phyloP scores from a whole-genome alignment of 2,329 filamentous ascomycete species.

The Dryadomyces quercivorus region DNA sequence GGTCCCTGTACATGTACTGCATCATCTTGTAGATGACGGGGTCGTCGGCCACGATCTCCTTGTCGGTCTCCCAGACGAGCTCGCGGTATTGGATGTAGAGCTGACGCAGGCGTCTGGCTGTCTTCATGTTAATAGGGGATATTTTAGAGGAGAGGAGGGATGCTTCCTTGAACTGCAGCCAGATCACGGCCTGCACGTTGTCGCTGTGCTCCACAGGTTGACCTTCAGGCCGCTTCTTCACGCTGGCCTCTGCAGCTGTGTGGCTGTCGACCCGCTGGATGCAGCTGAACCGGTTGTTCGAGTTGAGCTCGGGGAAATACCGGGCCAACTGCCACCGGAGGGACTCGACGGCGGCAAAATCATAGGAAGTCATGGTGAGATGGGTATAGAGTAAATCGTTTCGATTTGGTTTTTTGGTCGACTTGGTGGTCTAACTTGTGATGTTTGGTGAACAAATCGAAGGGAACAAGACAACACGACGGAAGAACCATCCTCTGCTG shows the following conservation, averaged over 20 bases:
- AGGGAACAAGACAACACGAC: too few species aligned
- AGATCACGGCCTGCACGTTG: background rate
- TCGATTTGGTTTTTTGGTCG: background rate
- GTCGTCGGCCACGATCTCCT: background rate
- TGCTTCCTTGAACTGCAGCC: background rate
- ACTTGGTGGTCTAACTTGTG: too few species aligned
- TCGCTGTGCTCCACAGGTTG: background rate
- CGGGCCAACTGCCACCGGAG: background rate
- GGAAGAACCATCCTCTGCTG: too few species aligned
- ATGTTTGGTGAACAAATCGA: too few species aligned
- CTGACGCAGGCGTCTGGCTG: background rate
- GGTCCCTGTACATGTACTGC: background rate
- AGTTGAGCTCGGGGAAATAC: background rate
- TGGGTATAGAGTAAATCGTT: background rate
- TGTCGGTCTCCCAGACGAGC: background rate
- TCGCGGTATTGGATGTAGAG: background rate
- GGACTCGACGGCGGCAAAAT: background rate
- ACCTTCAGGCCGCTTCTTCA: background rate
- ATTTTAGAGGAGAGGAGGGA: too few species aligned
- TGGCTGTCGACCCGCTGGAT: background rate
- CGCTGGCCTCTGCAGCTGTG: background rate
- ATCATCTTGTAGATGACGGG: background rate
- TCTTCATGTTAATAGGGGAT: background rate
- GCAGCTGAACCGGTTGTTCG: background rate
- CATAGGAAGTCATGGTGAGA: background rate